Percentiles rank a stretch among this genome's conserved stretches.
phyloP scores from a whole-genome alignment of 805 yeast species.

The Candida maltosa region DNA sequence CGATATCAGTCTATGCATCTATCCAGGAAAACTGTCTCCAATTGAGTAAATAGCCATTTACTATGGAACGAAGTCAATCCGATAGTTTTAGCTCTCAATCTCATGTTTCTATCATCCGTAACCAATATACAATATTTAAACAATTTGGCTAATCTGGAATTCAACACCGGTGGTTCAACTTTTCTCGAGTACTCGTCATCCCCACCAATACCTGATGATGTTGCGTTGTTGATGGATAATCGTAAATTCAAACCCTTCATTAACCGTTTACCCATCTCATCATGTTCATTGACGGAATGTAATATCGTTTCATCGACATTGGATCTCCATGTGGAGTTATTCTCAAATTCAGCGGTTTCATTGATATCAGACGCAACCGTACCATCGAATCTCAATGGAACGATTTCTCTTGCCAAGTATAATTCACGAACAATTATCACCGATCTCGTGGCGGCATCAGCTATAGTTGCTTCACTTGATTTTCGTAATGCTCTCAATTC shows the following conservation, averaged over 20 bases:
- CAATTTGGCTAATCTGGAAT: conserved; percentile 35
- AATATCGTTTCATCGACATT: conserved; percentile 68
- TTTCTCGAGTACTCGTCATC: conserved; percentile 1
- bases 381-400: conserved; percentile 69
- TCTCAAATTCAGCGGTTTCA: conserved; percentile 72
- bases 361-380: conserved; percentile 63
- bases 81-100: conserved; percentile 58
- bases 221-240: conserved; percentile 8
- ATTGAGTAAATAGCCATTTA: conserved; percentile 55
- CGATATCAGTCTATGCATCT: conserved; percentile 48
- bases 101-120: conserved; percentile 74
- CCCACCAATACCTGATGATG: not conserved
- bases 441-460: conserved; percentile 79
- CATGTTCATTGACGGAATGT: conserved; percentile 45
- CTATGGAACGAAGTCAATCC: conserved; percentile 55
- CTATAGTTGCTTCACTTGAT: conserved; percentile 67
- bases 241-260: conserved; percentile 38
- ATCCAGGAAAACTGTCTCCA: conserved; percentile 45
- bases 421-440: conserved; percentile 71
- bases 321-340: conserved; percentile 68
- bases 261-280: conserved; percentile 34
- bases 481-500: conserved; percentile 69
- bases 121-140: conserved; percentile 61
- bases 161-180: conserved; percentile 17
- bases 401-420: conserved; percentile 49